Conservation (phyloP, 257 asterid genomes). For the Solanum arcanum region DNA sequence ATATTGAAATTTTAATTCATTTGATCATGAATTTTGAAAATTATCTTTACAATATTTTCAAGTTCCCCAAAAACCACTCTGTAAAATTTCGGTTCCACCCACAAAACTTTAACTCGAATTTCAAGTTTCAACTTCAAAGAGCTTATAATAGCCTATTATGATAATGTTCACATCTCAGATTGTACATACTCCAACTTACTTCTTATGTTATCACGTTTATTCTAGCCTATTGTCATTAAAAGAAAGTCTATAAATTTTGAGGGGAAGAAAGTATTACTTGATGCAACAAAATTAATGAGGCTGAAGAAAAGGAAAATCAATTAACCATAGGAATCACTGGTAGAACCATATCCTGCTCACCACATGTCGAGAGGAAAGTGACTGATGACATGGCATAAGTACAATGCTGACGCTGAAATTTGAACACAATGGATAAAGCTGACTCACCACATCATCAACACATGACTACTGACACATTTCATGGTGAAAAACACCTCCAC, state of each 20-base stretch:
- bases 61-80: not conserved
- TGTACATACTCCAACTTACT: not conserved
- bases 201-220: not conserved
- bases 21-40: too few species aligned
- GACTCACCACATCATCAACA: not conserved
- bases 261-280: not conserved
- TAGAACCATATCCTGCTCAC: not conserved
- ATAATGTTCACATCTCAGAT: not conserved
- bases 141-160: not conserved
- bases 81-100: not conserved
- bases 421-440: not conserved
- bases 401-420: not conserved
- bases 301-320: not conserved
- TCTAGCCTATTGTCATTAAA: not conserved
- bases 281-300: not conserved
- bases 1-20: too few species aligned
- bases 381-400: not conserved
- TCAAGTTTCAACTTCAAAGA: not conserved
- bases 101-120: not conserved
- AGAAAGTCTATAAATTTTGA: not conserved
- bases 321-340: not conserved
- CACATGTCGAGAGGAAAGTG: not conserved
- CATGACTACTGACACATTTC: not conserved
- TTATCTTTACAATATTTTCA: too few species aligned
- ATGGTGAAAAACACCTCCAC: slow-evolving; percentile 37